Conservation (phyloP, 1,284 basidiomycete species). For the Irpex rosettiformis region DNA sequence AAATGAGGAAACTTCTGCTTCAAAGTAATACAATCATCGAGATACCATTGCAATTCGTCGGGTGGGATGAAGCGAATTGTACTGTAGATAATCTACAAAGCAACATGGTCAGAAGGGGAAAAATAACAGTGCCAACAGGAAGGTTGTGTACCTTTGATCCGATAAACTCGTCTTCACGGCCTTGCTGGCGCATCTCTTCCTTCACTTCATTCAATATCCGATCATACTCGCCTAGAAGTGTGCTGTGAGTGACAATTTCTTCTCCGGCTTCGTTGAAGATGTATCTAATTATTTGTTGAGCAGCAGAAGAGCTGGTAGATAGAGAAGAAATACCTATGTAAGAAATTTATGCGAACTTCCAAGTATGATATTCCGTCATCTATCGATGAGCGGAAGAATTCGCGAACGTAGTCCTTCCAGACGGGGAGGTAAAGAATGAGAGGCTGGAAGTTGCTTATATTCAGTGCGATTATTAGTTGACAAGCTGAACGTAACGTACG, state of each 20-base stretch:
- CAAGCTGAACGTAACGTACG: slow-evolving; percentile 29
- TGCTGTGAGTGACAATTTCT: slow-evolving; percentile 54
- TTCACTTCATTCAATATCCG: slow-evolving; percentile 55
- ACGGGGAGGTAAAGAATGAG: slow-evolving; percentile 55
- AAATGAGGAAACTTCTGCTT: slow-evolving; percentile 74
- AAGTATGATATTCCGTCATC: slow-evolving; percentile 74
- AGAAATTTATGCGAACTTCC: slow-evolving; percentile 70
- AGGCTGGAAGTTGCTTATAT: slow-evolving; percentile 32
- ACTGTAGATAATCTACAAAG: slow-evolving; percentile 63
- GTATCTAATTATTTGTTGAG: slow-evolving; percentile 20
- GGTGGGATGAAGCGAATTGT: slow-evolving; percentile 56
- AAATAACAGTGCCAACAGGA: not conserved
- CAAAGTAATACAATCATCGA: slow-evolving; percentile 69
- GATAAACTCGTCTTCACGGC: slow-evolving; percentile 56
- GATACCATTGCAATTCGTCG: slow-evolving; percentile 61
- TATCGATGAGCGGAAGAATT: slow-evolving; percentile 61
- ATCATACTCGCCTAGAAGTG: slow-evolving; percentile 59
- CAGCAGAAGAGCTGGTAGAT: slow-evolving; percentile 3
- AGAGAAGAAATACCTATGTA: too few species aligned
- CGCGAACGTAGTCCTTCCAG: slow-evolving; percentile 53
- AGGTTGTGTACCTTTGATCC: slow-evolving; percentile 48
- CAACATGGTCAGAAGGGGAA: not conserved
- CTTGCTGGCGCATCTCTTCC: slow-evolving; percentile 45
- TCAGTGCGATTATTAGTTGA: not conserved
- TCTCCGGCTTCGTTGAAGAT: slow-evolving; percentile 58